These are phyloP conservation scores for Phytophthora niederhauseri DNA, from an alignment of 352 stramenopile species.

Conservation along the genomic window DNA sequence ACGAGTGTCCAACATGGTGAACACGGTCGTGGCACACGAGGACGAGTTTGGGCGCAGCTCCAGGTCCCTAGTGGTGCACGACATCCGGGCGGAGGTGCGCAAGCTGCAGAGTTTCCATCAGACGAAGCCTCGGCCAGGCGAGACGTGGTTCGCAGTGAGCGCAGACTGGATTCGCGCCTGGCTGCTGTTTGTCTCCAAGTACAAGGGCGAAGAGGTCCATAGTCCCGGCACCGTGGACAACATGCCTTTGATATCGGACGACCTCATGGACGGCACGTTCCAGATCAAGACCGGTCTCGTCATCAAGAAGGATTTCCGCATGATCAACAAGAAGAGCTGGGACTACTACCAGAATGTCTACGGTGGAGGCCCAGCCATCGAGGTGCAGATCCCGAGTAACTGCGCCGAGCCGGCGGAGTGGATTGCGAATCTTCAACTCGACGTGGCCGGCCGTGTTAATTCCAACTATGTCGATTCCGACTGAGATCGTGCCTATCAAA, in stretches of 20 bases:
- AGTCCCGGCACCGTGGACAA: conserved; percentile 74
- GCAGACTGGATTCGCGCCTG: conserved; percentile 72
- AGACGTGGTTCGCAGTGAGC: conserved; percentile 74
- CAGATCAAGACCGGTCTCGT: conserved; percentile 57
- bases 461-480: conserved; percentile 66
- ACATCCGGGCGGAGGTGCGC: conserved; percentile 68
- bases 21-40: conserved; percentile 64
- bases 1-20: conserved; percentile 53
- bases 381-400: conserved; percentile 64
- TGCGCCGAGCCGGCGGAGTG: conserved; percentile 59
- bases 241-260: conserved; percentile 74
- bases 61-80: conserved; percentile 47
- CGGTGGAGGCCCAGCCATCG: conserved; percentile 68
- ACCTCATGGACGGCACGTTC: conserved; percentile 69
- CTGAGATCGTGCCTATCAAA: conserved; percentile 24
- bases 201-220: conserved; percentile 61
- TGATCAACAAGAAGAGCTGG: conserved; percentile 86
- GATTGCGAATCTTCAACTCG: conserved; percentile 56
- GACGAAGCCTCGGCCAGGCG: conserved; percentile 55
- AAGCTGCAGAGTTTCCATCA: conserved; percentile 73
- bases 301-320: conserved; percentile 79
- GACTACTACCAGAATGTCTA: conserved; percentile 78
- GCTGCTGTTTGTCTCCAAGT: conserved; percentile 78
- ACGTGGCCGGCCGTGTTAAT: conserved; percentile 61
- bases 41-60: conserved; percentile 66